Evolutionary conservation across 805 yeast genomes (phyloP), one percentile per base, ranked within the genome.

Genomic region (Candida ulmi): DNA sequence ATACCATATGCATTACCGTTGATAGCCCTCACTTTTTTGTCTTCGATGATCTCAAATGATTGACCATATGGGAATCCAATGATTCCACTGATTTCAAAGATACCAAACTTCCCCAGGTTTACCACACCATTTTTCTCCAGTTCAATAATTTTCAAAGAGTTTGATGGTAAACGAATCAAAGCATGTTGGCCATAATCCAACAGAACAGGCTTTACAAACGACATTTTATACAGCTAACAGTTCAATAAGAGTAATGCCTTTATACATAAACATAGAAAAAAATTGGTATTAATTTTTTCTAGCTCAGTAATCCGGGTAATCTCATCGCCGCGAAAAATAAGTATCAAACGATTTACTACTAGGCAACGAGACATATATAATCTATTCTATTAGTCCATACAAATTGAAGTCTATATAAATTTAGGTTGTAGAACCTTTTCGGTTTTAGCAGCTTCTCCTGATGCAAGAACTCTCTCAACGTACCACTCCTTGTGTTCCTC

Each of bases 31-130:
- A 78, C 76, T 23, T 59, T 58, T 37, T 66, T 66, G 43, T 75
- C 78, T 32, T 78, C 86, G 23, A 70, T 55, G 33, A 91, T 83
- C 55, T 91, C 97, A 63, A 90, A 93, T 1, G 95, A 78, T 49
- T 86, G 91, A 2, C 98, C 99, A 54, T 76, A 84, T 6, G 88
- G 83, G 51, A 70, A 80, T 3, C 96, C 97, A 30, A 91, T 60
- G 11, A 91, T 72, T 38, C 76, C 83, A 46, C 80, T 77, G 3
- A 83, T 87, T 24, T 72, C 65, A 58, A 93, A 93, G 0, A 83
- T 69, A 16, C 99, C 99, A 61, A 91, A 93, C 58, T 93, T 91
- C 2, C 99, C 99, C 47, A 93, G 69, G 40, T 78, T 76, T 16
- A 93, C 72, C 11, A 73, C 58, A 0, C 81, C 78, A 25, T 74